A percentile compares a stretch with the other conserved stretches of the same genome.
These are phyloP conservation scores for Suillus ampliporus DNA, from an alignment of 768 basidiomycete genomes.

Conservation along the genomic window DNA sequence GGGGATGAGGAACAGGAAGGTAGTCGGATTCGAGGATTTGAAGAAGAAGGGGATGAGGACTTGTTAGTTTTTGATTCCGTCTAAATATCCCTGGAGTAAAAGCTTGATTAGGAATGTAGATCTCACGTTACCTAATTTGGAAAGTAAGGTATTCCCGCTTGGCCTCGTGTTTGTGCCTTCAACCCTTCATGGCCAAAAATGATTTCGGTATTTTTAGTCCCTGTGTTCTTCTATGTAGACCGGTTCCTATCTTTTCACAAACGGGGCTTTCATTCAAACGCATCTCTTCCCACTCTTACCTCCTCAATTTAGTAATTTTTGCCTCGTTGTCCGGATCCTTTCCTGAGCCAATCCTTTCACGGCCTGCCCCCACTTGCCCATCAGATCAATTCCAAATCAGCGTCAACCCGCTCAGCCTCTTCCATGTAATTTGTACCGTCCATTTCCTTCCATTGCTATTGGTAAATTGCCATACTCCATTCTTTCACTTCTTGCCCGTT, in stretches of 20 bases:
- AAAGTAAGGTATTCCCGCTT: conserved; percentile 26
- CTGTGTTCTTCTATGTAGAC: conserved; percentile 28
- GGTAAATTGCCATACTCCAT: conserved; percentile 13
- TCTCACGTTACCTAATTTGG: conserved; percentile 20
- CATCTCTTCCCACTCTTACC: conserved; percentile 28
- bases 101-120: conserved; percentile 14
- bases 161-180: conserved; percentile 36
- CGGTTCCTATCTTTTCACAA: conserved; percentile 19
- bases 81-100: conserved; percentile 37
- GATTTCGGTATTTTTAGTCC: conserved; percentile 37
- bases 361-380: conserved; percentile 13
- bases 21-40: conserved; percentile 33
- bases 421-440: conserved; percentile 8
- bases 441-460: conserved; percentile 10
- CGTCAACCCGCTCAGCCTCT: conserved; percentile 11
- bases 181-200: conserved; percentile 13
- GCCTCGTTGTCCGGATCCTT: conserved; percentile 17
- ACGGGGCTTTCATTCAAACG: conserved; percentile 32
- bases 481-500: conserved; percentile 27
- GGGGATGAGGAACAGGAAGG: conserved; percentile 45
- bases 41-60: conserved; percentile 24
- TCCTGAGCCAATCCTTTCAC: conserved; percentile 18
- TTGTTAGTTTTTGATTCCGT: conserved; percentile 31
- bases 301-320: conserved; percentile 10
- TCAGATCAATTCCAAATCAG: conserved; percentile 11